Evolutionary conservation across 352 stramenopile species (phyloP), one percentile per base, ranked within the genome.

Genomic region (Saprolegnia diclina): DNA sequence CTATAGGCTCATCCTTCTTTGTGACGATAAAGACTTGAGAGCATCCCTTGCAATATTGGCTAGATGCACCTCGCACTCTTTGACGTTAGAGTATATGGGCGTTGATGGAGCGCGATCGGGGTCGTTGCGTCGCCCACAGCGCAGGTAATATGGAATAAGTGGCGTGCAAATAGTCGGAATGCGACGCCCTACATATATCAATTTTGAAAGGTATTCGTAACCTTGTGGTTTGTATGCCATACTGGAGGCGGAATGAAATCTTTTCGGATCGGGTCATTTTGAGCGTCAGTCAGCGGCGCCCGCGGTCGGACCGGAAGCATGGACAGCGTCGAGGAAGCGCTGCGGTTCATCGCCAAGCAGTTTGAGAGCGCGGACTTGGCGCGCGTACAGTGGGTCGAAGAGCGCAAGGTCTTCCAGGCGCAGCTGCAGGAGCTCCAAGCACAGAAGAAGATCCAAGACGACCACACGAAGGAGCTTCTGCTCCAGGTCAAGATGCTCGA

Each of bases 401-500:
- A 95, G 75, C 80, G 82, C 11, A 75, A 82, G 72, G 73, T 84
- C 52, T 72, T 95, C 32, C 81, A 93, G 77, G 74, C 82, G 50
- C 80, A 91, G 55, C 75, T 95, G 67, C 79, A 78, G 45, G 87
- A 95, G 62, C 82, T 95, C 18, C 82, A 93, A 71, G 78, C 74
- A 50, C 82, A 93, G 74, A 82, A 83, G 13, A 73, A 78, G 37
- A 75, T 87, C 40, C 87, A 95, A 74, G 87, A 95, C 56, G 83
- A 91, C 26, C 82, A 81, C 42, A 92, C 92, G 68, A 93, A 93
- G 70, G 87, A 95, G 53, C 83, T 81, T 11, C 77, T 95, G 75
- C 68, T 93, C 65, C 87, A 86, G 50, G 76, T 95, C 46, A 95
- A 95, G 73, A 95, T 95, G 87, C 83, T 95, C 71, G 85, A 95